Conservation (phyloP, 129 eudicot genomes). For the Centaurea solstitialis region DNA sequence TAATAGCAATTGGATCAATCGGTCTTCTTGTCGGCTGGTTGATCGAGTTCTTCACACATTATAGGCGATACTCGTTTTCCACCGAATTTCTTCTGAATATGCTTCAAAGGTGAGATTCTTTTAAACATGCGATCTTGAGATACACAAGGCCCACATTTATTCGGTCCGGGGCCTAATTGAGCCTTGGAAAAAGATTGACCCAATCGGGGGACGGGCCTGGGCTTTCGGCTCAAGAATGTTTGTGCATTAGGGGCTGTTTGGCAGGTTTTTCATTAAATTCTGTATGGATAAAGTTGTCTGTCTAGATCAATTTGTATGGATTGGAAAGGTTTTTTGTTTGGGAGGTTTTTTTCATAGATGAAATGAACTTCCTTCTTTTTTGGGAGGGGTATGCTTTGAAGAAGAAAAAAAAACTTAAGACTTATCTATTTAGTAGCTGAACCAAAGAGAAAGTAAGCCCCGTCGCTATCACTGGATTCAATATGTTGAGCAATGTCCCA, state of each 20-base stretch:
- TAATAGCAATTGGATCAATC: conserved; percentile 57
- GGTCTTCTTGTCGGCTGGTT: conserved; percentile 77
- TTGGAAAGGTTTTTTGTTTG: background rate
- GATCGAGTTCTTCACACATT: conserved; percentile 54
- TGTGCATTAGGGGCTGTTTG: background rate
- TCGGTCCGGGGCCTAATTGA: background rate
- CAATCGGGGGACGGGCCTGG: too few species aligned
- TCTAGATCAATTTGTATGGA: background rate
- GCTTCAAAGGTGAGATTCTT: conserved; percentile 43
- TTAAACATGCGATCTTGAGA: background rate
- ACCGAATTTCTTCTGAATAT: conserved; percentile 37
- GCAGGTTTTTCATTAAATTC: background rate
- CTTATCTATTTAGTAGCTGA: too few species aligned
- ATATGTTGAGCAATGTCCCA: too few species aligned
- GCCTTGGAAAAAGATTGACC: background rate
- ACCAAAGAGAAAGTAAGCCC: too few species aligned
- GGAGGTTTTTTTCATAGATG: background rate
- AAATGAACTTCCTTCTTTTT: background rate
- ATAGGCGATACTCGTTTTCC: conserved; percentile 42
- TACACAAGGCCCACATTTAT: background rate
- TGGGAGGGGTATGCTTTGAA: background rate
- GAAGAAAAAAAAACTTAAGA: too few species aligned
- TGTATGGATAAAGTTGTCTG: background rate
- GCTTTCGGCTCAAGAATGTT: background rate
- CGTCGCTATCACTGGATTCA: too few species aligned